A percentile compares a stretch with the other conserved stretches of the same genome.
phyloP scores from a whole-genome alignment of 2,329 filamentous ascomycete genomes.

The Colletotrichum plurivorum region DNA sequence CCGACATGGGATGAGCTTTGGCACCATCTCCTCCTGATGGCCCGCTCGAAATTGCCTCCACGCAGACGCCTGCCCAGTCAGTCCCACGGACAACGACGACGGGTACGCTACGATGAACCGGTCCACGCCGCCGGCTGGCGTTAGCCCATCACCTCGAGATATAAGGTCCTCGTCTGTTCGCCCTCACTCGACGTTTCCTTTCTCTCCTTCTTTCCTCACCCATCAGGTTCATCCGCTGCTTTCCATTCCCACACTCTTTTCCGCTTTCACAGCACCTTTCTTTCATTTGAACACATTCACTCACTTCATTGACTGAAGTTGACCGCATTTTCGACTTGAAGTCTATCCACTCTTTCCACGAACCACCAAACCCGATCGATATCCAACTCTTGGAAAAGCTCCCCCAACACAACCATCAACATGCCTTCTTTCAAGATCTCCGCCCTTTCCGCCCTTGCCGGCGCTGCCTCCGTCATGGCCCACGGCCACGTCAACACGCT shows the following conservation, averaged over 20 bases:
- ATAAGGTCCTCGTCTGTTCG: conserved; percentile 35
- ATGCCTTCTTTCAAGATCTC: conserved; percentile 44
- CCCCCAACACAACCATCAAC: conserved; percentile 19
- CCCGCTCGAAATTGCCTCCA: conserved; percentile 34
- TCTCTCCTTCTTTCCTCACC: not conserved
- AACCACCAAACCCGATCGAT: conserved; percentile 3
- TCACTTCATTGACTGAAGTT: conserved; percentile 42
- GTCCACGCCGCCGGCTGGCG: not conserved
- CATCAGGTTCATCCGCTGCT: conserved; percentile 37
- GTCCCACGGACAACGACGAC: conserved; percentile 19
- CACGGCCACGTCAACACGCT: conserved; percentile 51
- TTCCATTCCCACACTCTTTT: conserved; percentile 40
- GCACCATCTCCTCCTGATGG: conserved; percentile 36
- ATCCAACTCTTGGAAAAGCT: conserved; percentile 29
- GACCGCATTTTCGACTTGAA: conserved; percentile 36
- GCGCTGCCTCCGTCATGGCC: conserved; percentile 46
- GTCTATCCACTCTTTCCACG: conserved; percentile 28
- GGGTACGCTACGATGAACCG: conserved; percentile 6
- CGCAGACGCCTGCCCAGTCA: conserved; percentile 4
- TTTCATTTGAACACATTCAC: conserved; percentile 35
- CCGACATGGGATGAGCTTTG: conserved; percentile 24
- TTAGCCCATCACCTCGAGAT: conserved; percentile 26
- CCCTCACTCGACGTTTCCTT: too few relatives aligned
- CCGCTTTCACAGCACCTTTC: conserved; percentile 38
- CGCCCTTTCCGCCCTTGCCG: conserved; percentile 41